Evolutionary conservation across 169 alveolate species (phyloP).

Genomic region (Plasmodium cynomolgi): DNA sequence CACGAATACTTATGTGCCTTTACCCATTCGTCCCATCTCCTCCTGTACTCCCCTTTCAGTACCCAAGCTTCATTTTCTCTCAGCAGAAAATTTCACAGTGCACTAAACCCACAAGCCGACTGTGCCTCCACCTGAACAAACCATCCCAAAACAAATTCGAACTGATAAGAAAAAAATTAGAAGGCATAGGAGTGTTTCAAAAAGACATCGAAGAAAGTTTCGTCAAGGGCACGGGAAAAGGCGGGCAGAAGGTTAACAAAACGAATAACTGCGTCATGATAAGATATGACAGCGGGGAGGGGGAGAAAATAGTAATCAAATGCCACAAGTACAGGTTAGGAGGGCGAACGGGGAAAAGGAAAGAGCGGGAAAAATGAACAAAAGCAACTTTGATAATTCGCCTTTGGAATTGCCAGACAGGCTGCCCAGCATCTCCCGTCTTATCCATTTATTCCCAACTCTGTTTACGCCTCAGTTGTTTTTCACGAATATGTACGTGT

Average conservation of each 20-base stretch:
- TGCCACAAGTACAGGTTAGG: slow-evolving; percentile 77
- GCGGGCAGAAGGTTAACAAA: slow-evolving; percentile 92
- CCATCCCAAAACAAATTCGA: slow-evolving; percentile 53
- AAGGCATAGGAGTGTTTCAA: slow-evolving; percentile 62
- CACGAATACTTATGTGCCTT: background rate
- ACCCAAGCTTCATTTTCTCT: background rate
- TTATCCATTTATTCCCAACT: background rate
- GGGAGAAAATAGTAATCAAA: slow-evolving; percentile 76
- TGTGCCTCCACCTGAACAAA: slow-evolving; percentile 49
- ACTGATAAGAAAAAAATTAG: slow-evolving; percentile 55
- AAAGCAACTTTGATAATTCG: background rate
- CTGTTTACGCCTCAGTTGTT: background rate
- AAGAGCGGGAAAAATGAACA: background rate
- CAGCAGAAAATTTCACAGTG: background rate
- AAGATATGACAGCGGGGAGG: slow-evolving; percentile 71
- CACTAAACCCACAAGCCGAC: background rate
- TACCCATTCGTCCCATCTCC: background rate
- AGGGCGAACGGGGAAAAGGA: background rate
- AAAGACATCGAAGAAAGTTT: slow-evolving; percentile 81
- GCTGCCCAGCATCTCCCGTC: background rate
- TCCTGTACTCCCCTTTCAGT: background rate
- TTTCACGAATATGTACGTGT: background rate
- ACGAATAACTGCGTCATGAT: slow-evolving; percentile 89
- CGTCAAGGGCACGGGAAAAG: slow-evolving; percentile 90
- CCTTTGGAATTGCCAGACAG: background rate